A percentile compares a stretch with the other conserved stretches of the same genome.
Conservation (phyloP, 345 rosid genomes). For the Salix dunnii region DNA sequence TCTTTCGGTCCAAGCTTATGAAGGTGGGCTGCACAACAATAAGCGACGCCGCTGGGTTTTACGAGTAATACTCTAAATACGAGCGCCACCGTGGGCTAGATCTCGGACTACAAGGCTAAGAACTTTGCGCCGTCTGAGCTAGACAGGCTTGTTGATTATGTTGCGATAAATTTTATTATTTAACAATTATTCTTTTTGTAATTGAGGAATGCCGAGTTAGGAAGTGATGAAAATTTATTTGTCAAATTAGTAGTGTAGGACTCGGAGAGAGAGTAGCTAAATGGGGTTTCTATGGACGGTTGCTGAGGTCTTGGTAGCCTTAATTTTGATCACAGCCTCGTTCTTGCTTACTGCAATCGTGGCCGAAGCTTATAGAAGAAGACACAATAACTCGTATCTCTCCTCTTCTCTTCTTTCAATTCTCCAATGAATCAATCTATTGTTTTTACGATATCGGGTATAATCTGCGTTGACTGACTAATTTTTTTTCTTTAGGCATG, state of each 20-base stretch:
- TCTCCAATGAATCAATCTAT: not conserved
- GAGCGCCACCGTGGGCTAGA: too few species aligned
- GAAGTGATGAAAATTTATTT: too few species aligned
- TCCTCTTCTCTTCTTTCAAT: not conserved
- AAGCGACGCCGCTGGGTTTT: too few species aligned
- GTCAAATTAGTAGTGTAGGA: not conserved
- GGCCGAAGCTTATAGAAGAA: conserved; percentile 61
- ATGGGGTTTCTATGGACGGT: conserved; percentile 50
- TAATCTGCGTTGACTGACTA: not conserved
- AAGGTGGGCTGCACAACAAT: too few species aligned
- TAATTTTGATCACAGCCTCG: conserved; percentile 22
- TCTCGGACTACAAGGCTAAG: too few species aligned
- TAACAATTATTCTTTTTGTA: too few species aligned
- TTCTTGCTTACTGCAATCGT: conserved; percentile 42
- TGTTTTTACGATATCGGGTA: not conserved
- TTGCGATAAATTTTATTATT: too few species aligned
- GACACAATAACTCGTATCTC: conserved; percentile 58
- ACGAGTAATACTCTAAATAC: too few species aligned
- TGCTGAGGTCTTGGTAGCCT: conserved; percentile 34
- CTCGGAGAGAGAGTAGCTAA: not conserved
- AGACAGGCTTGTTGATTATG: too few species aligned
- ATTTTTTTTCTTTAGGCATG: conserved; percentile 41
- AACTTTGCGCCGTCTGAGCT: too few species aligned
- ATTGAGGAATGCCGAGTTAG: too few species aligned
- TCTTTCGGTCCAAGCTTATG: too few species aligned